Conservation (phyloP, 2,329 filamentous ascomycete genomes). For the Zymoseptoria passerinii region DNA sequence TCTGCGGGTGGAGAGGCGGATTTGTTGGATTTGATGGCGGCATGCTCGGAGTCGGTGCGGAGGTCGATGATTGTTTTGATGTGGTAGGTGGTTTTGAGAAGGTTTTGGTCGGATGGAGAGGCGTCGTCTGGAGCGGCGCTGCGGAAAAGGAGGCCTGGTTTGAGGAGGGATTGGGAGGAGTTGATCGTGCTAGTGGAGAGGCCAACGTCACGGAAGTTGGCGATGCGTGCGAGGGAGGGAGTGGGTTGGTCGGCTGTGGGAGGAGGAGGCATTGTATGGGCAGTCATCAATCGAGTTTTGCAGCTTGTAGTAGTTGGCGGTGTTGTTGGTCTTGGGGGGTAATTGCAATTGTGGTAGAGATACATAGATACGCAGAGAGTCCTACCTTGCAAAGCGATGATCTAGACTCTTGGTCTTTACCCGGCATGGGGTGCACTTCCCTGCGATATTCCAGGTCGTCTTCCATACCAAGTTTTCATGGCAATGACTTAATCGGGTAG, state of each 20-base stretch:
- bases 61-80: slow-evolving; percentile 72
- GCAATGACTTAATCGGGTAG: background rate
- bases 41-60: slow-evolving; percentile 55
- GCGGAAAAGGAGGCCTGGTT: slow-evolving; percentile 18
- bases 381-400: background rate
- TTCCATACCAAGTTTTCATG: background rate
- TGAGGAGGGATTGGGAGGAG: slow-evolving; percentile 39
- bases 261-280: background rate
- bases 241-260: background rate
- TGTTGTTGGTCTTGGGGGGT: background rate
- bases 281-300: too few relatives aligned
- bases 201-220: slow-evolving; percentile 73
- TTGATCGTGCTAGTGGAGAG: slow-evolving; percentile 52
- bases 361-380: background rate
- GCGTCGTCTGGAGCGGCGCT: slow-evolving; percentile 55
- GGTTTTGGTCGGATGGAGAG: slow-evolving; percentile 53
- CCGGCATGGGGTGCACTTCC: background rate
- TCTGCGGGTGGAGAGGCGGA: slow-evolving; percentile 38
- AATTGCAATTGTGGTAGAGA: background rate
- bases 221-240: slow-evolving; percentile 47
- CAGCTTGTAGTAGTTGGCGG: background rate
- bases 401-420: background rate
- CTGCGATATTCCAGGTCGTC: background rate
- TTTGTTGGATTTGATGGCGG: slow-evolving; percentile 42
- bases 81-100: slow-evolving; percentile 51